Evolutionary conservation across 2,329 filamentous ascomycete genomes (phyloP), one percentile per base, ranked within the genome.

Genomic region (Ceratocystiopsis minuta): DNA sequence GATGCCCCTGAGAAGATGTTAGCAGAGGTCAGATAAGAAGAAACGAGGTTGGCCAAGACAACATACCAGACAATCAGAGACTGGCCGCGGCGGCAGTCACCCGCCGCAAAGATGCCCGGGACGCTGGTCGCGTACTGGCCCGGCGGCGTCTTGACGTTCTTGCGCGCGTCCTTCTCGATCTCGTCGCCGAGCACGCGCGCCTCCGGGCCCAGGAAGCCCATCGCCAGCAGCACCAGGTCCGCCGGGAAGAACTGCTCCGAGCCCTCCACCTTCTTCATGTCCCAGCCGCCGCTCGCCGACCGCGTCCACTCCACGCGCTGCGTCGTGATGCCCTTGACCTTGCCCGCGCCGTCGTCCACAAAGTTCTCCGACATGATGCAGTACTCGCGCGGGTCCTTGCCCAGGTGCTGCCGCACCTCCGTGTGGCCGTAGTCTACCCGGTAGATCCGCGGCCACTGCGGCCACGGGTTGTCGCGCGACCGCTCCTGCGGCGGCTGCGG

Each of bases 281-380:
- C 88, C 88, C 88, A 96, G 37, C 87, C 87, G 50, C 87, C 87
- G 47, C 75, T 78, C 24, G 83, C 71, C 42, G 78, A 84, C 69
- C 87, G 90, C 52, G 85, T 90, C 88, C 88, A 96, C 60, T 95
- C 87, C 36, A 96, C 87, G 42, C 88, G 85, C 45, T 90, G 75
- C 36, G 86, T 94, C 64, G 90, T 94, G 70, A 96, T 94, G 49
- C 88, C 88, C 68, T 86, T 92, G 56, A 96, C 85, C 50, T 80
- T 79, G 57, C 87, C 87, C 39, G 63, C 74, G 47, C 85, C 87
- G 53, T 94, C 85, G 50, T 87, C 84, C 46, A 92, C 84, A 52
- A 96, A 96, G 54, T 93, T 84, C 66, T 92, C 88, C 16, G 86
- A 93, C 85, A 95, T 94, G 64, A 96, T 86, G 66, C 87, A 95